Conservation (phyloP, 441 rosid species). For the Syzygium malaccense region DNA sequence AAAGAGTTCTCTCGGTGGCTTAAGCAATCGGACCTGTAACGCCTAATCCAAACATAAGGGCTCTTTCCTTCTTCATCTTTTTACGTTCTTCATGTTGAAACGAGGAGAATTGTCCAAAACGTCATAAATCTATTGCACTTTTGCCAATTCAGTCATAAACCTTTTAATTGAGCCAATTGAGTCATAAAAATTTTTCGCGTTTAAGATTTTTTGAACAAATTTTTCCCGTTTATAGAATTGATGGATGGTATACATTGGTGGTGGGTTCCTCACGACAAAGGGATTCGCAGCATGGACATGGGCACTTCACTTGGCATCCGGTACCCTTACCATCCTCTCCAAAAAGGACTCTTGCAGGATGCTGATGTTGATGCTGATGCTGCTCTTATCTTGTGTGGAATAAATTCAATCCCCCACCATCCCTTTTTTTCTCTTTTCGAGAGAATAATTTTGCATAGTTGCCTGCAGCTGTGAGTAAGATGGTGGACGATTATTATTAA, state of each 20-base stretch:
- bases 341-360: background rate
- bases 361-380: background rate
- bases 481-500: background rate
- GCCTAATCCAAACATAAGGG: background rate
- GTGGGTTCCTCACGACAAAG: background rate
- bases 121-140: too few species aligned
- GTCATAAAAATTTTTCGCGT: too few species aligned
- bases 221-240: background rate
- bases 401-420: background rate
- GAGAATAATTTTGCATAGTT: background rate
- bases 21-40: background rate
- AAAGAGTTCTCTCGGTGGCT: too few species aligned
- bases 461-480: background rate
- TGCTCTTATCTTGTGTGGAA: background rate
- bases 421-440: background rate
- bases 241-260: background rate
- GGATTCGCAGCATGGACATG: background rate
- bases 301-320: background rate
- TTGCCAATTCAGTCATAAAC: too few species aligned
- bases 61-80: background rate
- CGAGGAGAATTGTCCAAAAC: too few species aligned
- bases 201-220: too few species aligned
- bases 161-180: too few species aligned
- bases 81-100: background rate
- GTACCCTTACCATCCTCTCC: too few species aligned